These are phyloP conservation scores for Amanita rimosa DNA, from an alignment of 768 basidiomycete species.

Conservation along the genomic window DNA sequence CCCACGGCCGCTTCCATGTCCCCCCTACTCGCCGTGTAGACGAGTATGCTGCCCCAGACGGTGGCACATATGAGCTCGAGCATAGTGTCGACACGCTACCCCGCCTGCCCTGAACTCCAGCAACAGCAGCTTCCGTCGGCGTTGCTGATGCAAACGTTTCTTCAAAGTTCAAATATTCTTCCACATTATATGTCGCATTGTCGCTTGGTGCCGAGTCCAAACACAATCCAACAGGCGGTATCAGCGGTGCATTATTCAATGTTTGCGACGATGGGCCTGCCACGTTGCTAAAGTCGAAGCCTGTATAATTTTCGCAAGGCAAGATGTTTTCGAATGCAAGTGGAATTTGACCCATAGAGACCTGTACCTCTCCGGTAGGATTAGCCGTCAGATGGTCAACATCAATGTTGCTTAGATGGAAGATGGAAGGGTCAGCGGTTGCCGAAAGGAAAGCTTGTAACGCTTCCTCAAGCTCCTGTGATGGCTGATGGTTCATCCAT, in stretches of 20 bases:
- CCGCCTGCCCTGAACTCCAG: conserved; percentile 9
- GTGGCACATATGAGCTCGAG: conserved; percentile 33
- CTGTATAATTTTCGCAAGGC: conserved; percentile 12
- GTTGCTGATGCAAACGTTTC: neutral
- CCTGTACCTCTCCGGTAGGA: conserved; percentile 26
- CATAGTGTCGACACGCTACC: conserved; percentile 12
- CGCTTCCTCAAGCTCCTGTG: conserved; percentile 12
- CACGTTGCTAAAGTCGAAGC: conserved; percentile 9
- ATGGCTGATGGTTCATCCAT: conserved; percentile 6
- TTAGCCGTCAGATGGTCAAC: conserved; percentile 17
- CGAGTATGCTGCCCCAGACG: conserved; percentile 38
- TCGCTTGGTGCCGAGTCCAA: conserved; percentile 3
- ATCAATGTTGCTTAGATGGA: conserved; percentile 23
- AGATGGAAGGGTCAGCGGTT: conserved; percentile 22
- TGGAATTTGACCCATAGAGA: conserved; percentile 19
- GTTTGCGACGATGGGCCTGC: conserved; percentile 8
- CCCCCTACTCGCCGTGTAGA: conserved; percentile 43
- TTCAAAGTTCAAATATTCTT: conserved; percentile 28
- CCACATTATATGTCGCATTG: conserved; percentile 16
- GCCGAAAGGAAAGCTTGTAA: conserved; percentile 19
- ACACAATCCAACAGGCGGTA: neutral
- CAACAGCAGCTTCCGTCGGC: conserved; percentile 5
- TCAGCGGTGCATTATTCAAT: conserved; percentile 10
- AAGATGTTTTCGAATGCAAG: conserved; percentile 5
- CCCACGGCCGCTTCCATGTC: conserved; percentile 31